Evolutionary conservation across 2,329 filamentous ascomycete species (phyloP).

Genomic region (Colletotrichum agaves): DNA sequence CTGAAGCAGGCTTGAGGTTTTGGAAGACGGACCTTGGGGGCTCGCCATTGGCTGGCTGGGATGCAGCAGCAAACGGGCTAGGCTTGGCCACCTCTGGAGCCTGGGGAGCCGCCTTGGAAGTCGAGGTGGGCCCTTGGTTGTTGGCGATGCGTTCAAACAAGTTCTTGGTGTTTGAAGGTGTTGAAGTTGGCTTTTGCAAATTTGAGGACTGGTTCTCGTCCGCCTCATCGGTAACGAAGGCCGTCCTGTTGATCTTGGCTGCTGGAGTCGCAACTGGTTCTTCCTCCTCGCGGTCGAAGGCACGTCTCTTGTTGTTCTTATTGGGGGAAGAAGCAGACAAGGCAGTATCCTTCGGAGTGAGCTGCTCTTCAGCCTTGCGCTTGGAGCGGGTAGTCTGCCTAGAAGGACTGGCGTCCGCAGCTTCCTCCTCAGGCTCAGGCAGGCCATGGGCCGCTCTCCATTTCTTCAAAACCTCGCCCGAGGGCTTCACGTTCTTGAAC

Average conservation of each 20-base stretch:
- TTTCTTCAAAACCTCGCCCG: slow-evolving; percentile 65
- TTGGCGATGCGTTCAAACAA: slow-evolving; percentile 69
- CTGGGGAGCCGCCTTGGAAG: slow-evolving; percentile 47
- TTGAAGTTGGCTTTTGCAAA: slow-evolving; percentile 55
- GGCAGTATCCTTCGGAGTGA: slow-evolving; percentile 51
- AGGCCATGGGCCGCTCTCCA: slow-evolving; percentile 68
- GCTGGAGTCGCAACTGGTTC: slow-evolving; percentile 46
- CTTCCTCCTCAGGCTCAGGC: slow-evolving; percentile 60
- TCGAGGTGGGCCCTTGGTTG: slow-evolving; percentile 50
- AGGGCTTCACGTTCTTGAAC: slow-evolving; percentile 71
- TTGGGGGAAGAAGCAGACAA: slow-evolving; percentile 47
- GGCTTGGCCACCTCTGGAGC: slow-evolving; percentile 43
- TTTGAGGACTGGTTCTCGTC: slow-evolving; percentile 62
- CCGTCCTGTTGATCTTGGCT: slow-evolving; percentile 65
- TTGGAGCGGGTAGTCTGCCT: slow-evolving; percentile 53
- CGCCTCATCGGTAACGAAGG: slow-evolving; percentile 54
- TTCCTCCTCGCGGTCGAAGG: slow-evolving; percentile 52
- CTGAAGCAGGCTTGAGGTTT: slow-evolving; percentile 48
- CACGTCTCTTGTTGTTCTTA: slow-evolving; percentile 62
- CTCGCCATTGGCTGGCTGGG: slow-evolving; percentile 50
- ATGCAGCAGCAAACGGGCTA: slow-evolving; percentile 46
- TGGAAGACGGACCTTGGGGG: slow-evolving; percentile 57
- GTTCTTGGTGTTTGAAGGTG: slow-evolving; percentile 64
- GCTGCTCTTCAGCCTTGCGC: slow-evolving; percentile 67
- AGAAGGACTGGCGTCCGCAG: slow-evolving; percentile 44